phyloP scores from a whole-genome alignment of 2,329 filamentous ascomycete species.

The Colletotrichum lini region DNA sequence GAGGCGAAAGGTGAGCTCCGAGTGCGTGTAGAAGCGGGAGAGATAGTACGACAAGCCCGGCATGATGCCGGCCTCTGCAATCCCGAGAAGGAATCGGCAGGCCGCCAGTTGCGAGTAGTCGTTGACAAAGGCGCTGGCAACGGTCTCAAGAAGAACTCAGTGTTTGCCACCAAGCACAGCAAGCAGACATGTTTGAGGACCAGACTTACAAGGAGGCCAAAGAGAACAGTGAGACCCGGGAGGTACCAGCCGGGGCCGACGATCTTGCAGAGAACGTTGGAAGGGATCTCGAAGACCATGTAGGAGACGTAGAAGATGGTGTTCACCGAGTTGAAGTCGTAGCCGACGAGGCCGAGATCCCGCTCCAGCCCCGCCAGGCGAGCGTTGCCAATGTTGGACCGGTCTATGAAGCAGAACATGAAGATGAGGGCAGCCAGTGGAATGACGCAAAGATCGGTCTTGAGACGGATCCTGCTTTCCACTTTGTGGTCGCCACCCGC shows the following conservation, averaged over 20 bases:
- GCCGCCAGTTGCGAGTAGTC: neutral
- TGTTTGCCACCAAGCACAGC: too few species aligned
- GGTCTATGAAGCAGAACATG: conserved; percentile 59
- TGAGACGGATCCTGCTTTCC: conserved; percentile 42
- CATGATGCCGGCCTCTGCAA: conserved; percentile 56
- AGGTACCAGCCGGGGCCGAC: conserved; percentile 57
- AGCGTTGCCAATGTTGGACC: conserved; percentile 64
- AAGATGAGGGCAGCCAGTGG: conserved; percentile 59
- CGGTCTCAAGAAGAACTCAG: conserved; percentile 37
- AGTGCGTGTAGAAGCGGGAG: conserved; percentile 64
- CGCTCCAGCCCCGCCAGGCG: conserved; percentile 59
- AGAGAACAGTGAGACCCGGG: conserved; percentile 31
- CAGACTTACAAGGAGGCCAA: neutral
- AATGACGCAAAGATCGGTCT: conserved; percentile 58
- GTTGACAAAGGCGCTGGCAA: conserved; percentile 51
- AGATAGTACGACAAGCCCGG: conserved; percentile 60
- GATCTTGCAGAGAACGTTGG: conserved; percentile 61
- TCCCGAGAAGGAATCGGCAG: conserved; percentile 55
- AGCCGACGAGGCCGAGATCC: conserved; percentile 58
- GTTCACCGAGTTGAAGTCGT: conserved; percentile 60
- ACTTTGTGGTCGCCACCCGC: neutral
- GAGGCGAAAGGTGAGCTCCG: conserved; percentile 63
- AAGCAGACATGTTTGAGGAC: neutral
- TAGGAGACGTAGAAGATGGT: conserved; percentile 49
- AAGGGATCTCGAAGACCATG: conserved; percentile 61